Percentiles rank a stretch among this genome's conserved stretches.
phyloP scores from a whole-genome alignment of 257 asterid genomes.

The Jacaranda copaia region DNA sequence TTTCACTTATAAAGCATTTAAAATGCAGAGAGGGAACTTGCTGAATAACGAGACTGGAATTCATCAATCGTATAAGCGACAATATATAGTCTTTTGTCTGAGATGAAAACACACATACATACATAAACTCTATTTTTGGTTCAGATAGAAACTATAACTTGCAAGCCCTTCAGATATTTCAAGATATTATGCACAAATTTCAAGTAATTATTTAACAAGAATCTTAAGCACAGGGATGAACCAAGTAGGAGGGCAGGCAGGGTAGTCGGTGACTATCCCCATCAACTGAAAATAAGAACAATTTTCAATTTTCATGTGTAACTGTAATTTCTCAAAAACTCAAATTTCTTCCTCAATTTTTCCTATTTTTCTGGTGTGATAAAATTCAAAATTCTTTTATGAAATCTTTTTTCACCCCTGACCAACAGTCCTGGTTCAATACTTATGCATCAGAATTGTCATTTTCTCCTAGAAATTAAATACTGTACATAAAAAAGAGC shows the following conservation, averaged over 20 bases:
- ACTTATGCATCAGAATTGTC: neutral
- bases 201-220: neutral
- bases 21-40: neutral
- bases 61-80: neutral
- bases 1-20: neutral
- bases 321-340: neutral
- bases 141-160: neutral
- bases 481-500: neutral
- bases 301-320: too few relatives aligned
- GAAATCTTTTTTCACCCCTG: neutral
- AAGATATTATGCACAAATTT: neutral
- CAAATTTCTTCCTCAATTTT: neutral
- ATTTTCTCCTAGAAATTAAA: neutral
- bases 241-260: neutral
- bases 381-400: neutral
- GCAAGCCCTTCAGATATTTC: slow-evolving; percentile 3
- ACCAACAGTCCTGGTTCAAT: neutral
- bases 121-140: neutral
- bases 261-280: neutral
- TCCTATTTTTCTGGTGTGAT: neutral
- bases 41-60: neutral
- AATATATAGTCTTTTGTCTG: neutral
- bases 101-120: neutral
- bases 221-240: neutral
- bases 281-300: neutral